Evolutionary conservation across 1,139 yeast species (phyloP), one percentile per base, ranked within the genome.

Genomic region (Wickerhamiella pararugosa): DNA sequence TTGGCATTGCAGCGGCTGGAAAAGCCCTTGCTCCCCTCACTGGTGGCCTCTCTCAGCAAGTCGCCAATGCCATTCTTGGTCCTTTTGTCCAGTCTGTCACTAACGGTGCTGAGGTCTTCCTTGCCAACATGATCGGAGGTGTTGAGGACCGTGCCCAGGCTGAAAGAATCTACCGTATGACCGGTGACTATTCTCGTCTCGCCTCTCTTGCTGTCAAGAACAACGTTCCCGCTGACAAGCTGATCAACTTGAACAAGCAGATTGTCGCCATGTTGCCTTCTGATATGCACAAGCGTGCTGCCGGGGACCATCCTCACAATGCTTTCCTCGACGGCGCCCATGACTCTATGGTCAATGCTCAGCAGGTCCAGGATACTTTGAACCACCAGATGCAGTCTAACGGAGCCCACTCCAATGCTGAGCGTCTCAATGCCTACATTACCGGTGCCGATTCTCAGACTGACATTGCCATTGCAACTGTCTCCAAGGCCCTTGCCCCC

Each of bases 81-180:
- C 59, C 61, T 25, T 52, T 55, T 35, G 56, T 56, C 38, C 58
- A 57, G 46, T 51, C 58, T 9, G 45, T 58, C 5, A 55, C 59
- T 37, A 59, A 57, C 46, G 61, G 61, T 29, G 53, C 55, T 8
- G 59, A 57, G 47, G 59, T 56, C 4, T 48, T 57, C n/a, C 42
- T 56, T 7, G 53, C 58, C 29, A 53, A 54, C 43, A 37, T 54
- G 7, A 46, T 49, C 30, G 59, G 60, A 9, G 54, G 51, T 25
- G 45, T 47, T 25, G 45, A 29, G 25, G 51, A 48, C 42, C 40
- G 45, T 9, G 37, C 43, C 25, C 39, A 39, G 11, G 50, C 48
- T 39, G 47, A 42, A 35, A 25, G 41, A 32, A 42, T 45, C 27
- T 57, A 52, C 27, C 49, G 45, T 25, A 45, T 57, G 27, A 50